A percentile compares a stretch with the other conserved stretches of the same genome.
These are phyloP conservation scores for Ascoidea tarda DNA, from an alignment of 805 yeast genomes.

Conservation along the genomic window DNA sequence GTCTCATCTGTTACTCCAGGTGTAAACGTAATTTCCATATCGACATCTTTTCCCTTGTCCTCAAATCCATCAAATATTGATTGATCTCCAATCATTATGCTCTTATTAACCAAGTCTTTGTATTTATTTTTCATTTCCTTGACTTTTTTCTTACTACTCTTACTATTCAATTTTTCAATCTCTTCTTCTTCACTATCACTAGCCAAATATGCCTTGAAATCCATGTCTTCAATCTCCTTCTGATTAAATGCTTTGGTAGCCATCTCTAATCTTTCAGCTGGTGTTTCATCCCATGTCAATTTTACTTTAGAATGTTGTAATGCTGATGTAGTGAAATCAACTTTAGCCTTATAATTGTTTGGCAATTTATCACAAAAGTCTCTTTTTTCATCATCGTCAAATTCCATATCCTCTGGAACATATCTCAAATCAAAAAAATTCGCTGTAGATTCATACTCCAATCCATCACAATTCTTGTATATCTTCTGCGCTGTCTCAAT, in stretches of 20 bases:
- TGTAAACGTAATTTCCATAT: constrained; percentile 91
- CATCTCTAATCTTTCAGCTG: constrained; percentile 68
- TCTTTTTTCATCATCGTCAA: constrained; percentile 48
- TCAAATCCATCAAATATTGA: constrained; percentile 22
- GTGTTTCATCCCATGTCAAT: constrained; percentile 98
- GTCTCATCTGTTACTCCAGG: constrained; percentile 55
- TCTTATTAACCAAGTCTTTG: constrained; percentile 36
- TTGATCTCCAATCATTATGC: constrained; percentile 20
- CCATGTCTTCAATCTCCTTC: constrained; percentile 82
- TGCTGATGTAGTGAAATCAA: constrained; percentile 81
- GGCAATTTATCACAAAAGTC: constrained; percentile 69
- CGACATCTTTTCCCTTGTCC: constrained; percentile 52
- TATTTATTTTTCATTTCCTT: constrained; percentile 37
- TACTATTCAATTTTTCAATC: constrained; percentile 46
- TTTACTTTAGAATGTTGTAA: constrained; percentile 92
- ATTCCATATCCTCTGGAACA: constrained; percentile 86
- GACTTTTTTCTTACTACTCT: constrained; percentile 28
- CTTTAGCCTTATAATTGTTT: constrained; percentile 59
- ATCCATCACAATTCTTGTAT: constrained; percentile 82
- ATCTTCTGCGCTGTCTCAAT: constrained; percentile 57
- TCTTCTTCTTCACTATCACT: constrained; percentile 51
- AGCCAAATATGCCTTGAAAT: constrained; percentile 84
- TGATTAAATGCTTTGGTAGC: constrained; percentile 75
- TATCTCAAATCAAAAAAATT: constrained; percentile 86
- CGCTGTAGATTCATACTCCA: constrained; percentile 93